Conservation (phyloP, 148 eudicot species). For the Fagopyrum esculentum region DNA sequence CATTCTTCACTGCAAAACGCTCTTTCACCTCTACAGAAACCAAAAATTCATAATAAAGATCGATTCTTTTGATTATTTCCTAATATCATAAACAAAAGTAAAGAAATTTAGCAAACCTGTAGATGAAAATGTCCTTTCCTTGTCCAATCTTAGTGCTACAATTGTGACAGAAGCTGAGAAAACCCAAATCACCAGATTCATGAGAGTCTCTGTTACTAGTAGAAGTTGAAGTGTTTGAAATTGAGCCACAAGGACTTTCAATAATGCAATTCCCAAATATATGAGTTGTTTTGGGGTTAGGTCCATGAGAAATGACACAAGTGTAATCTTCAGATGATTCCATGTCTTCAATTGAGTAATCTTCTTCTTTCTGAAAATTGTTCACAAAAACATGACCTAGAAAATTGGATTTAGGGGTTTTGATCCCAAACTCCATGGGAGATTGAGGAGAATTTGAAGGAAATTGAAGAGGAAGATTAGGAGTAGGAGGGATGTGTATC, state of each 20-base stretch:
- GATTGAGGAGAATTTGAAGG: slow-evolving; percentile 36
- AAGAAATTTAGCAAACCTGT: slow-evolving; percentile 36
- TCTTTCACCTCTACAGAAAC: slow-evolving; percentile 65
- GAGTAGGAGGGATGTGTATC: slow-evolving; percentile 48
- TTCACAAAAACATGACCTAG: not conserved
- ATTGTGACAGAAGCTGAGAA: slow-evolving; percentile 61
- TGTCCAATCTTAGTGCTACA: slow-evolving; percentile 61
- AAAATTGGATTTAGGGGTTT: slow-evolving; percentile 38
- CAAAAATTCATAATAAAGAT: not conserved
- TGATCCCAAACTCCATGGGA: slow-evolving; percentile 65
- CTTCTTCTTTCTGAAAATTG: not conserved
- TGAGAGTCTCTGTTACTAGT: not conserved
- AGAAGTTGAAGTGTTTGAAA: slow-evolving; percentile 12
- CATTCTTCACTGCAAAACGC: slow-evolving; percentile 85
- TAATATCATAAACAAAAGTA: not conserved
- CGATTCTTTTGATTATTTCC: too few species aligned
- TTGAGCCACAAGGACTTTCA: slow-evolving; percentile 38
- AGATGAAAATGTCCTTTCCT: slow-evolving; percentile 67
- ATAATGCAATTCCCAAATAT: slow-evolving; percentile 76
- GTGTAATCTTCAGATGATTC: slow-evolving; percentile 90
- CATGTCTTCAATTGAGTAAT: slow-evolving; percentile 52
- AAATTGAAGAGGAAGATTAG: not conserved
- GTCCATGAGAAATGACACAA: slow-evolving; percentile 85
- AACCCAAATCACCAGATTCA: slow-evolving; percentile 16
- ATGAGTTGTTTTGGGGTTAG: slow-evolving; percentile 76